Conservation (phyloP, 164 flowering plant genomes). For the Umbellularia californica region DNA sequence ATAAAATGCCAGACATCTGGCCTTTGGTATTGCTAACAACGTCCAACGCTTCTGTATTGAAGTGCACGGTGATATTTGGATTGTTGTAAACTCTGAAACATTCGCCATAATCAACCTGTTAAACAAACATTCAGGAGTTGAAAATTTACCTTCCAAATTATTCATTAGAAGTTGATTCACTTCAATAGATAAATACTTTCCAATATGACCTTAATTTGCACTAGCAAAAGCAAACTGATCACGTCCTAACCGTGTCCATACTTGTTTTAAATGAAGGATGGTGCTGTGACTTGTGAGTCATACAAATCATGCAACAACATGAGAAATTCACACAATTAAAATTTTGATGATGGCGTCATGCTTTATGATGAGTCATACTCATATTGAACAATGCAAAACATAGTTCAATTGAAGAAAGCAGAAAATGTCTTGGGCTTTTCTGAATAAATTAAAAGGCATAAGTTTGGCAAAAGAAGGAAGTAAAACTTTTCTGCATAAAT, state of each 20-base stretch:
- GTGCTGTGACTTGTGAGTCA: too few relatives aligned
- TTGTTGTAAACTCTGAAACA: constrained; percentile 99
- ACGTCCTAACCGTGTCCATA: neutral
- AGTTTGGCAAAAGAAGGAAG: neutral
- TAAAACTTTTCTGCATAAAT: too few relatives aligned
- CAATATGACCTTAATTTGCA: neutral
- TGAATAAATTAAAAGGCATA: too few relatives aligned
- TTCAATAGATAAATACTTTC: neutral
- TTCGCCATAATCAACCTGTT: constrained; percentile 99
- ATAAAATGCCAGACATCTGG: constrained; percentile 88
- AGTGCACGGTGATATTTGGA: constrained; percentile 96
- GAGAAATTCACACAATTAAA: neutral
- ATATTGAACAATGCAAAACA: neutral
- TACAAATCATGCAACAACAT: too few relatives aligned
- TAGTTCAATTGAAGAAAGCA: neutral
- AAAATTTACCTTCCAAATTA: constrained; percentile 53
- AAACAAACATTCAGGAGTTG: constrained; percentile 95
- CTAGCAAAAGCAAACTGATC: neutral
- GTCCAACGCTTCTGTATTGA: constrained; percentile 86
- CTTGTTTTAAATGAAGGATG: neutral
- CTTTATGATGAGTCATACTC: neutral
- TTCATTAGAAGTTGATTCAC: constrained; percentile 26
- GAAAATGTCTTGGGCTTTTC: neutral
- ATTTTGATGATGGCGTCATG: neutral
- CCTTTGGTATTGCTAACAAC: constrained; percentile 84